Conservation (phyloP, 371 early-diverging fungal species). For the Synchytrium microbalum region DNA sequence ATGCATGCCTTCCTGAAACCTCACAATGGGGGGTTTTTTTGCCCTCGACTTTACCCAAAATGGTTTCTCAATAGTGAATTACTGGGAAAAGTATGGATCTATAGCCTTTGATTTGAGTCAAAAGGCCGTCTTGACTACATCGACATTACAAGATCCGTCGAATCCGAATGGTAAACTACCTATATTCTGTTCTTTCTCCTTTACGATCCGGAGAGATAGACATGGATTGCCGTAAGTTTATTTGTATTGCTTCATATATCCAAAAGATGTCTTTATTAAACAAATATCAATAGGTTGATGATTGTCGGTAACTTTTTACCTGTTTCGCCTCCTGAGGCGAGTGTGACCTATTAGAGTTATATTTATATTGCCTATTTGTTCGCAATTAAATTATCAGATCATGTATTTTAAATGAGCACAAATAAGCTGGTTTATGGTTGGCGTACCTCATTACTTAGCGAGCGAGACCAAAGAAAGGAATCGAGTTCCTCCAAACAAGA, state of each 20-base stretch:
- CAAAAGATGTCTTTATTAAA: background rate
- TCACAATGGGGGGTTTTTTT: constrained; percentile 71
- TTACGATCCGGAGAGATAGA: constrained; percentile 84
- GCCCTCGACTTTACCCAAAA: too few relatives aligned
- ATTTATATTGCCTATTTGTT: too few relatives aligned
- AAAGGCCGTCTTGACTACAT: constrained; percentile 84
- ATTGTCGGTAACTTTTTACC: constrained; percentile 3
- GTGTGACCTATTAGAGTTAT: constrained; percentile 7
- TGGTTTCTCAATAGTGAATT: too few relatives aligned
- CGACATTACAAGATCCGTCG: constrained; percentile 14
- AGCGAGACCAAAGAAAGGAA: too few relatives aligned
- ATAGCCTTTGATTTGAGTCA: constrained; percentile 92
- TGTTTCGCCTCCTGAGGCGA: background rate
- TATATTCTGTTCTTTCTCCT: constrained; percentile 75
- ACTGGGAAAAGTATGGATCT: constrained; percentile 77
- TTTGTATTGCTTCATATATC: constrained; percentile 18
- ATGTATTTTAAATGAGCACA: too few relatives aligned
- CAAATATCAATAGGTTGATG: too few relatives aligned
- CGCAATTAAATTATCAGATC: too few relatives aligned
- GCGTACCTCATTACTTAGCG: too few relatives aligned
- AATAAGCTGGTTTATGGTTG: too few relatives aligned
- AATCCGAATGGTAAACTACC: background rate
- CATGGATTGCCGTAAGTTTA: constrained; percentile 74
- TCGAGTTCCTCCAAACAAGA: too few relatives aligned
- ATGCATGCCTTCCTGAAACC: too few relatives aligned